phyloP scores from a whole-genome alignment of 768 basidiomycete genomes.

The Pisolithus sp. region DNA sequence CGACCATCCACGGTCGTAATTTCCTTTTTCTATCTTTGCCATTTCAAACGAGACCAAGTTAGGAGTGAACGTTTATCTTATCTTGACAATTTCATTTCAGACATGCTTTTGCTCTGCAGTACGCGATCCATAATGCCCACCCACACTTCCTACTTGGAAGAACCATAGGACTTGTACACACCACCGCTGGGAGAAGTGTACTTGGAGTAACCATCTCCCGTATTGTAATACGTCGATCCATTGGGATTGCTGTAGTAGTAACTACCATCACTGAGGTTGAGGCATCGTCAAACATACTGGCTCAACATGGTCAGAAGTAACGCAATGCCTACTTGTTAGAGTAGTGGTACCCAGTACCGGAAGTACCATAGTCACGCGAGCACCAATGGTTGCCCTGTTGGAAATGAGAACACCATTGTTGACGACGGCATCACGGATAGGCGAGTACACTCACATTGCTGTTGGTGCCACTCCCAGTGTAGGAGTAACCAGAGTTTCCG shows the following conservation, averaged over 20 bases:
- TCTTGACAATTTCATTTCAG: too few relatives aligned
- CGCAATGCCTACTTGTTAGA: conserved; percentile 40
- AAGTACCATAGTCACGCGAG: conserved; percentile 40
- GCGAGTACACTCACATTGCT: conserved; percentile 32
- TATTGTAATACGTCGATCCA: conserved; percentile 56
- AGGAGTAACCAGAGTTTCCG: conserved; percentile 28
- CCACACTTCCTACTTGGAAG: conserved; percentile 17
- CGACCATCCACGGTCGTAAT: too few relatives aligned
- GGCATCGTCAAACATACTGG: not conserved
- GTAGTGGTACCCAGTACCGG: conserved; percentile 51
- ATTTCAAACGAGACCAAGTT: too few relatives aligned
- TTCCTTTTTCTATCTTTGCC: too few relatives aligned
- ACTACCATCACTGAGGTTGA: conserved; percentile 37
- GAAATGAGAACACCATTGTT: not conserved
- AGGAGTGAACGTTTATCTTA: too few relatives aligned
- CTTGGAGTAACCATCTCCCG: conserved; percentile 37
- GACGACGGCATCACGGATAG: not conserved
- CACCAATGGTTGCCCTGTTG: conserved; percentile 58
- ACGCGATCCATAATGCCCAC: not conserved
- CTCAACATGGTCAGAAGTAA: too few relatives aligned
- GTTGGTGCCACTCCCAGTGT: conserved; percentile 48
- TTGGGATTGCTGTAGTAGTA: conserved; percentile 62
- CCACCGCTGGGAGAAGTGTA: conserved; percentile 45
- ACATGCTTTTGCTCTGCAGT: not conserved
- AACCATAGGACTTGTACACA: conserved; percentile 20